Conservation (phyloP, 2,329 filamentous ascomycete species). For the Phyllosticta ampelicida region DNA sequence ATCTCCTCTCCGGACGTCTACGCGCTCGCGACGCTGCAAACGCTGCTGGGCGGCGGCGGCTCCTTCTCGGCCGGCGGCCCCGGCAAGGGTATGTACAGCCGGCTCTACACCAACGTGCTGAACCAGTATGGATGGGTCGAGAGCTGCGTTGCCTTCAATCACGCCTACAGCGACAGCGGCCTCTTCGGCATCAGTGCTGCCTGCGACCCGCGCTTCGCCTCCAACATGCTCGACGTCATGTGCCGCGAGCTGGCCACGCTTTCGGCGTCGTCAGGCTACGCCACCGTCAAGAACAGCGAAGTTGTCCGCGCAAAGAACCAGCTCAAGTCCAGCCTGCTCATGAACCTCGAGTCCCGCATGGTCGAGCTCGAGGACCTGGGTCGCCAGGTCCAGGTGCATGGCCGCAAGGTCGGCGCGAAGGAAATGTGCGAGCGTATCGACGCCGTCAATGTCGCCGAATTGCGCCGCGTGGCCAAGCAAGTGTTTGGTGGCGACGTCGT, state of each 20-base stretch:
- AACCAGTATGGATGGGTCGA: constrained; percentile 98
- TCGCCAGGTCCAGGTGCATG: constrained; percentile 92
- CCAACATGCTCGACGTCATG: constrained; percentile 87
- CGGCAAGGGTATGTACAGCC: constrained; percentile 98
- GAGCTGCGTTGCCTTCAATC: constrained; percentile 91
- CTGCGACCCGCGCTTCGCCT: constrained; percentile 68
- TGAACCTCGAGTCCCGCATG: constrained; percentile 97
- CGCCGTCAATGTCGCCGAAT: constrained; percentile 63
- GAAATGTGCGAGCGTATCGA: constrained; percentile 92
- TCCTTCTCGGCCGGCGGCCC: constrained; percentile 95
- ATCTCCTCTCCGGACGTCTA: constrained; percentile 91
- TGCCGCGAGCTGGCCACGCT: constrained; percentile 77
- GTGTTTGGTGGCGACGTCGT: constrained; percentile 68
- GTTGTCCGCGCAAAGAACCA: constrained; percentile 96
- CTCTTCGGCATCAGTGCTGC: constrained; percentile 88
- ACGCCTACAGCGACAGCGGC: constrained; percentile 91
- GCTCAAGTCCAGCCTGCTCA: constrained; percentile 75
- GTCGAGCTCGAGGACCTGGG: constrained; percentile 95
- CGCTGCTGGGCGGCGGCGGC: constrained; percentile 86
- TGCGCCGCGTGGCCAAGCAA: constrained; percentile 67
- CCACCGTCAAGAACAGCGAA: constrained; percentile 61
- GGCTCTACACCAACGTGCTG: constrained; percentile 92
- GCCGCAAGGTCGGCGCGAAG: constrained; percentile 76
- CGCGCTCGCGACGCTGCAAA: constrained; percentile 88
- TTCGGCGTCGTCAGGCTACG: constrained; percentile 63